Evolutionary conservation across 176 grass and related monocot species (phyloP).

Genomic region (Calamus simplicifolius): DNA sequence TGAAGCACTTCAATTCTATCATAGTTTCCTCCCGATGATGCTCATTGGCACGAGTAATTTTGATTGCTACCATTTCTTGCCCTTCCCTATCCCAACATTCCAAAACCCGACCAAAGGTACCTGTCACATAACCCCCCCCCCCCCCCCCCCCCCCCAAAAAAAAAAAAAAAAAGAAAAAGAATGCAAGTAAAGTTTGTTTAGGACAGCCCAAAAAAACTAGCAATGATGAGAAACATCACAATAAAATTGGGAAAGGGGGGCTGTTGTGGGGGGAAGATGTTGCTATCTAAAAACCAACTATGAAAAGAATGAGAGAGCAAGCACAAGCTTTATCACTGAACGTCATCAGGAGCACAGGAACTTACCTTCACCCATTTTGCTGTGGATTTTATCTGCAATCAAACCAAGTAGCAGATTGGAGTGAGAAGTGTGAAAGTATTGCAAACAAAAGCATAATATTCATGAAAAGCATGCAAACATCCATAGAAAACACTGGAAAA

Average conservation of each 20-base stretch:
- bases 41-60: slow-evolving; percentile 61
- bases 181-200: no score
- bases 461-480: background rate
- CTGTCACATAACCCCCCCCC: slow-evolving; percentile 19
- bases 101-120: slow-evolving; percentile 86
- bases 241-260: no score
- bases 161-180: background rate
- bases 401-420: background rate
- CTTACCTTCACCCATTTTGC: slow-evolving; percentile 20
- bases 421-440: no score
- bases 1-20: slow-evolving; percentile 82
- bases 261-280: no score
- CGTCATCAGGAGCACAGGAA: background rate
- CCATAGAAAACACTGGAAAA: background rate
- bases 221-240: no score
- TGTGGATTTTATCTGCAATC: slow-evolving; percentile 15
- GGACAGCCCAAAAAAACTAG: no score
- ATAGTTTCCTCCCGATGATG: slow-evolving; percentile 75
- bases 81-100: slow-evolving; percentile 90
- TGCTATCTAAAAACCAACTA: no score
- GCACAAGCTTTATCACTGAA: no score
- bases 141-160: no score
- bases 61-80: slow-evolving; percentile 93
- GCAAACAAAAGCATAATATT: background rate
- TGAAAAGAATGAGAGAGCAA: no score